Evolutionary conservation across 495 filamentous ascomycete species (phyloP), one percentile per base, ranked within the genome.

Genomic region (Margaritispora aquatica): DNA sequence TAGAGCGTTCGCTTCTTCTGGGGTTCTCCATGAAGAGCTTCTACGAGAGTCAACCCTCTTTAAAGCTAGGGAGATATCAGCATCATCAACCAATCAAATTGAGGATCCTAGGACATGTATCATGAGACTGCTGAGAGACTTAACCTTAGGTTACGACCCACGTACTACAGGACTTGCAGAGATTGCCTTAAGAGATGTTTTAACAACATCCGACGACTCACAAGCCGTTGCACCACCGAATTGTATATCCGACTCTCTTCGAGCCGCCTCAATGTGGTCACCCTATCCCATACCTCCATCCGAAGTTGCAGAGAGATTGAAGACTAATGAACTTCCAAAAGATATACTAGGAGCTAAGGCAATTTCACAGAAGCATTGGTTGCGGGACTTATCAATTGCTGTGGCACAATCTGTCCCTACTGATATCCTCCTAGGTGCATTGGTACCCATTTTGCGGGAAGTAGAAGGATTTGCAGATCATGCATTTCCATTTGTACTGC

Each of bases 401-500:
- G 70, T 97, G 41, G 83, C 82, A 15, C 77, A 74, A 50, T 80
- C 82, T 13, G 79, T 83, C 23, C 70, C 77, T 0, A 70, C 82
- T 38, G 85, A 88, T 67, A 78, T 85, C 2, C 77, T 95, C 20
- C 75, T 93, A 54, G 81, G 78, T 20, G 77, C 87, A 20, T 70
- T 96, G 54, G 73, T 77, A 26, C 80, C 79, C 1, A 75, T 90
- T 34, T 73, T 96, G 10, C 70, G 73, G 24, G 73, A 76, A 15
- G 80, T 90, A 20, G 77, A 80, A 55, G 84, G 80, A 0, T 78
- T 96, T 48, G 87, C 91, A 2, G 80, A 84, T 61, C 78, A 84
- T 29, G 70, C 86, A 1, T 83, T 96, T 53, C 91, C 89, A 4
- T 92, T 85, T 59, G 79, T 96, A 31, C 76, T 95, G 4, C 93